A percentile compares a stretch with the other conserved stretches of the same genome.
These are phyloP conservation scores for Pichia sp. DNA, from an alignment of 1,139 yeast species.

Conservation along the genomic window DNA sequence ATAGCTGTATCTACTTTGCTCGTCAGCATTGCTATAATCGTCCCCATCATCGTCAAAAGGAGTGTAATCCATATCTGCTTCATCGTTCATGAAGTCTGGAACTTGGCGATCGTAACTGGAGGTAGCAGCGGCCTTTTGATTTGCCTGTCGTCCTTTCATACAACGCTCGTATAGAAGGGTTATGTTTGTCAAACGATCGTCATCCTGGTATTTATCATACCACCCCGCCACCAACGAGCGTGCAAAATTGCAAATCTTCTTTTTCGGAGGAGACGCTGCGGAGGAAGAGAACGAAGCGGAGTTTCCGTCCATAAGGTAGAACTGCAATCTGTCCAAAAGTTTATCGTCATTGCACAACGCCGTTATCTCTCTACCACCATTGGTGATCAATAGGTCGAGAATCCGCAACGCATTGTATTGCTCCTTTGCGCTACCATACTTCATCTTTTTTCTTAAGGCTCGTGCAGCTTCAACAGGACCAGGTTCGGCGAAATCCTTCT, in stretches of 20 bases:
- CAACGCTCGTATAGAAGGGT: conserved; percentile 43
- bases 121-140: conserved; percentile 9
- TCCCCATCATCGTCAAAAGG: conserved; percentile 25
- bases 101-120: conserved; percentile 24
- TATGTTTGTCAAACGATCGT: conserved; percentile 48
- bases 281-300: conserved; percentile 27
- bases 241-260: conserved; percentile 39
- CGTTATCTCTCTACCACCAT: conserved; percentile 52
- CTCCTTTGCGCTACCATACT: conserved; percentile 66
- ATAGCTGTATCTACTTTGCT: neutral
- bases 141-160: conserved; percentile 21
- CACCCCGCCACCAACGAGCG: conserved; percentile 54
- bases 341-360: conserved; percentile 66
- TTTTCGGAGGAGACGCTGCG: conserved; percentile 26
- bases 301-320: conserved; percentile 36
- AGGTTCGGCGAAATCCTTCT: conserved; percentile 32
- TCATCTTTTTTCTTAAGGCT: conserved; percentile 80
- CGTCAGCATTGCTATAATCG: conserved; percentile 1
- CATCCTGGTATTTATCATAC: conserved; percentile 51
- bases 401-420: conserved; percentile 65
- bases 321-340: conserved; percentile 60
- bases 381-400: conserved; percentile 70
- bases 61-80: conserved; percentile 38
- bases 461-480: conserved; percentile 84
- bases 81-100: conserved; percentile 44